phyloP scores from a whole-genome alignment of 805 yeast species.

The Starmerella etchellsii region DNA sequence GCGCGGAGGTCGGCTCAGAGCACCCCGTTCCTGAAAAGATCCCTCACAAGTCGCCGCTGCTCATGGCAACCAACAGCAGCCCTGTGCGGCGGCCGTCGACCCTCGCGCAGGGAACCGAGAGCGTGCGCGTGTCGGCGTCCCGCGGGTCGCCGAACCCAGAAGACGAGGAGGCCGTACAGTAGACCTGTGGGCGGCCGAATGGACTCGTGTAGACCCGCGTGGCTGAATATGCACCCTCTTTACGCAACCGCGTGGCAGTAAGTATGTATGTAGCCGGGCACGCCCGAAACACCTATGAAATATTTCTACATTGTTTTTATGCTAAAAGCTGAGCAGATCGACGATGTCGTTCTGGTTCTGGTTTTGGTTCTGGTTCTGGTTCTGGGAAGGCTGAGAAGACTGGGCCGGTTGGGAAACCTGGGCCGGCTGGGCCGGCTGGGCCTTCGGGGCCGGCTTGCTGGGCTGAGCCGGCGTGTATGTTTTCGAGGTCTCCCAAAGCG shows the following conservation, averaged over 20 bases:
- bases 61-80: conserved; percentile 14
- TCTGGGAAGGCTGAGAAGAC: background rate
- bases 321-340: conserved; percentile 15
- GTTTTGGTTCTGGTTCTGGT: background rate
- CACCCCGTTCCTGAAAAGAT: conserved; percentile 23
- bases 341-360: background rate
- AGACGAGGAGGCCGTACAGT: background rate
- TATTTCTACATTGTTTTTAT: no score
- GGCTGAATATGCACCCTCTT: no score
- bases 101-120: conserved; percentile 15
- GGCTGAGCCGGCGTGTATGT: conserved; percentile 14
- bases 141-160: background rate
- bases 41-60: conserved; percentile 20
- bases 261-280: no score
- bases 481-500: conserved; percentile 28
- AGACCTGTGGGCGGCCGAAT: no score
- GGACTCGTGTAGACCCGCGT: no score
- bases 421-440: background rate
- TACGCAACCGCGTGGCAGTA: no score
- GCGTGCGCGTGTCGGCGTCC: conserved; percentile 10
- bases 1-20: conserved; percentile 21
- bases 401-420: no score
- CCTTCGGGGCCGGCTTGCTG: background rate
- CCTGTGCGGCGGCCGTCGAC: conserved; percentile 22
- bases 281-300: no score